Percentiles rank a stretch among this genome's conserved stretches.
Evolutionary conservation across 2,329 filamentous ascomycete species (phyloP).

Genomic region (Parastagonospora nodorum): DNA sequence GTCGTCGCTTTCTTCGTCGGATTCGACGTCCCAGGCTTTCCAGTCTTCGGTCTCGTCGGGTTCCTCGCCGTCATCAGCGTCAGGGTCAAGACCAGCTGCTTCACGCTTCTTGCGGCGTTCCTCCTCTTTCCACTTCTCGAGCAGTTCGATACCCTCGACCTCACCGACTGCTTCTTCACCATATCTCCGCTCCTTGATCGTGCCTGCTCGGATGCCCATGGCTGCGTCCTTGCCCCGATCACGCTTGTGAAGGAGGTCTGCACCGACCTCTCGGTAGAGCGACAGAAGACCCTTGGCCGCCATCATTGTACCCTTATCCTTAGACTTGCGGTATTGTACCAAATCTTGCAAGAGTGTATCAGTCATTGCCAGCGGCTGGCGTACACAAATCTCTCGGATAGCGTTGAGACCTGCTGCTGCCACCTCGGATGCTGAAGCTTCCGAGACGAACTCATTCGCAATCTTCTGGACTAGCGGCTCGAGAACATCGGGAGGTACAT

Average conservation of each 20-base stretch:
- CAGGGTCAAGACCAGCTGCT: constrained; percentile 68
- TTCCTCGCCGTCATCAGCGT: constrained; percentile 64
- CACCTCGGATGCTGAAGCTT: constrained; percentile 88
- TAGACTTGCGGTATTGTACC: constrained; percentile 87
- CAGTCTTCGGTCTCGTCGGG: constrained; percentile 63
- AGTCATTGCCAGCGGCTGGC: constrained; percentile 94
- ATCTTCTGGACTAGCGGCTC: constrained; percentile 94
- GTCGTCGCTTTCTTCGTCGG: constrained; percentile 64
- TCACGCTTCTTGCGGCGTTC: constrained; percentile 75
- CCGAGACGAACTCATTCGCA: constrained; percentile 96
- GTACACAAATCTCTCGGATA: constrained; percentile 89
- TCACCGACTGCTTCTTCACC: constrained; percentile 82
- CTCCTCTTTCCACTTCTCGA: constrained; percentile 93
- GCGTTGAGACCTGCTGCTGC: constrained; percentile 90
- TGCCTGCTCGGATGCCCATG: constrained; percentile 77
- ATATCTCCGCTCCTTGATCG: constrained; percentile 76
- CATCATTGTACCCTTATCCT: constrained; percentile 99
- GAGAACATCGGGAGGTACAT: constrained; percentile 89
- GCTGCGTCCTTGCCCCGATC: constrained; percentile 91
- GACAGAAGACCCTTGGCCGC: constrained; percentile 90
- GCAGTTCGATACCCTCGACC: constrained; percentile 89
- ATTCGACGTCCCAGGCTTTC: constrained; percentile 66
- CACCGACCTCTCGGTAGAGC: constrained; percentile 87
- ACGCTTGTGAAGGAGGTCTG: constrained; percentile 84
- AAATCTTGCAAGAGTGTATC: constrained; percentile 95